phyloP scores from a whole-genome alignment of 1,139 yeast species.

The Candida mesenterica region DNA sequence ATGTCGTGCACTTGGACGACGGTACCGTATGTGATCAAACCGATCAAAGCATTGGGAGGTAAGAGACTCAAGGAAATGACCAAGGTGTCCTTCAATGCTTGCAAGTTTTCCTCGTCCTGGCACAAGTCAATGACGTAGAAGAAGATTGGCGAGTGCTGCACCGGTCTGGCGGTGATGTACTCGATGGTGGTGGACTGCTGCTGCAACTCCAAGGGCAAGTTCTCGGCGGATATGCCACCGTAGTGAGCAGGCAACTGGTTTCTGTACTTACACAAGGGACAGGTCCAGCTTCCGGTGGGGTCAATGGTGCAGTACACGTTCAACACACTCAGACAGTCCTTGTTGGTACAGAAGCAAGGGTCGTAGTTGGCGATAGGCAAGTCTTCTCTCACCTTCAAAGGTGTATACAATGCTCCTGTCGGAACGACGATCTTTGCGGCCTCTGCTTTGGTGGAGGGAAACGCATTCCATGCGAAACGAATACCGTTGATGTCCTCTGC shows the following conservation, averaged over 20 bases:
- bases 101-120: conserved; percentile 89
- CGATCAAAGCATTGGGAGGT: conserved; percentile 92
- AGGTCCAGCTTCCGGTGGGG: conserved; percentile 81
- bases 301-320: conserved; percentile 90
- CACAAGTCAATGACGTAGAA: conserved; percentile 89
- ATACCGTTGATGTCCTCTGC: conserved; percentile 52
- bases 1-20: conserved; percentile 94
- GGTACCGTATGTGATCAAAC: conserved; percentile 90
- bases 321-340: conserved; percentile 79
- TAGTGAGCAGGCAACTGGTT: conserved; percentile 90
- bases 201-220: conserved; percentile 83
- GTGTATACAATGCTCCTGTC: conserved; percentile 91
- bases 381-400: conserved; percentile 77
- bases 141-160: conserved; percentile 89
- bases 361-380: conserved; percentile 83
- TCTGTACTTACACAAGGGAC: conserved; percentile 82
- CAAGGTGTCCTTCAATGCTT: conserved; percentile 84
- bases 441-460: conserved; percentile 85
- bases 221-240: conserved; percentile 77
- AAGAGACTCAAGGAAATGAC: conserved; percentile 76
- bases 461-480: conserved; percentile 51
- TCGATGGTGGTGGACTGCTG: conserved; percentile 84
- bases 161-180: conserved; percentile 86
- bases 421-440: conserved; percentile 94
- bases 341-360: conserved; percentile 79